These are phyloP conservation scores for Mycena pura DNA, from an alignment of 768 basidiomycete species.

Conservation along the genomic window DNA sequence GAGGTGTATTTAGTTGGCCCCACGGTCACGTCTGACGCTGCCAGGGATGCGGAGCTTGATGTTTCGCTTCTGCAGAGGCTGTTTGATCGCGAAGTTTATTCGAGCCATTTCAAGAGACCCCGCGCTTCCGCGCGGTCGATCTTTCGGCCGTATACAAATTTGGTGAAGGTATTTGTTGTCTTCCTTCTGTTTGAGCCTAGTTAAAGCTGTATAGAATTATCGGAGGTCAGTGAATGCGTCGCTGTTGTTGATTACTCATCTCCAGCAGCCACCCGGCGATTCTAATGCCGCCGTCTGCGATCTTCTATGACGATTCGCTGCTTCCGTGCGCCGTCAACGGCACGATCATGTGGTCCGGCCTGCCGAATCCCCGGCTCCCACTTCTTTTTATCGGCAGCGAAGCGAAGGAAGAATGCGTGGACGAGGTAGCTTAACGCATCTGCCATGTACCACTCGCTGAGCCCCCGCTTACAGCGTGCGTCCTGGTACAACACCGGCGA, in stretches of 20 bases:
- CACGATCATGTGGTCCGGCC: conserved; percentile 45
- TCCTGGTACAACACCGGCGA: conserved; percentile 60
- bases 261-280: conserved; percentile 56
- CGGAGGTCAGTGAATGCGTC: conserved; percentile 10
- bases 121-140: neutral
- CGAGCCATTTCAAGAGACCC: conserved; percentile 24
- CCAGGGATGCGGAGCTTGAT: conserved; percentile 52
- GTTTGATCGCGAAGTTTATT: conserved; percentile 51
- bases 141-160: conserved; percentile 46
- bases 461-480: conserved; percentile 40
- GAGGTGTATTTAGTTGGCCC: conserved; percentile 63
- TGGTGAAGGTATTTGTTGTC: conserved; percentile 47
- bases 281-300: conserved; percentile 59
- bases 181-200: neutral
- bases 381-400: conserved; percentile 53
- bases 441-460: neutral
- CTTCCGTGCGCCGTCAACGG: conserved; percentile 55
- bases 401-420: conserved; percentile 49
- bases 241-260: neutral
- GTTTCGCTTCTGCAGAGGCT: conserved; percentile 57
- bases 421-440: conserved; percentile 42
- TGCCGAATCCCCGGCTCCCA: conserved; percentile 47
- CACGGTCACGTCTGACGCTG: conserved; percentile 52
- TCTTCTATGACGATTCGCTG: conserved; percentile 59
- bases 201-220: conserved; percentile 14